Evolutionary conservation across 352 stramenopile species (phyloP), one percentile per base, ranked within the genome.

Genomic region (Peronospora destructor): DNA sequence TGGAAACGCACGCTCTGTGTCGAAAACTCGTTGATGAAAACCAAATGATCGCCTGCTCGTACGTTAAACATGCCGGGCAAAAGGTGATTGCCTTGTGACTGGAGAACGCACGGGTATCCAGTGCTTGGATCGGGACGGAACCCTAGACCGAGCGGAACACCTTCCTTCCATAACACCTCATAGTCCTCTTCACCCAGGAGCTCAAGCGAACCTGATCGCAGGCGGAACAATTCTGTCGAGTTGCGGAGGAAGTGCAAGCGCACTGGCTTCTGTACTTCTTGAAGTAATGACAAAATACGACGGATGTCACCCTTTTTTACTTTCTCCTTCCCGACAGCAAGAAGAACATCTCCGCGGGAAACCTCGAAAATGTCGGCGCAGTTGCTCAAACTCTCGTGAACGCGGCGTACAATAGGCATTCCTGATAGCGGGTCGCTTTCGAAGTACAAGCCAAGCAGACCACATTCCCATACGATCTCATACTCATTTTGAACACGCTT

Each of bases 1-100:
- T 91, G 76, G 60, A 91, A 91, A 6, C 78, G 76, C 35, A 91
- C 76, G 17, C 76, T 76, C 33, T 80, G 75, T 1, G 80, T 91
- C 17, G 77, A 86, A 48, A 91, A 89, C 55, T 91, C 80, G 42
- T 91, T 91, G 61, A 91, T 91, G 49, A 91, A 89, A 16, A 85
- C 84, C 26, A 91, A 50, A 39, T 84, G 83, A 16, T 91, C 80
- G 2, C 80, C 80, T 12, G 70, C 71, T 19, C 80, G 73, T n/a
- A 91, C 80, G 41, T 91, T 91, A 59, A 89, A 91, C 80, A 91
- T 91, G 21, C 77, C 80, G 3, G 81, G 81, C 6, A 90, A 71
- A 4, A 71, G 59, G 38, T 78, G 76, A 50, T 92, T 92, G 7
- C 78, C 78, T 63, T 90, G 83, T 5, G 79, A 66, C 50, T 88